A percentile compares a stretch with the other conserved stretches of the same genome.
Evolutionary conservation across 1,139 yeast genomes (phyloP).

Genomic region (Hemisphaericaspora subhashii): DNA sequence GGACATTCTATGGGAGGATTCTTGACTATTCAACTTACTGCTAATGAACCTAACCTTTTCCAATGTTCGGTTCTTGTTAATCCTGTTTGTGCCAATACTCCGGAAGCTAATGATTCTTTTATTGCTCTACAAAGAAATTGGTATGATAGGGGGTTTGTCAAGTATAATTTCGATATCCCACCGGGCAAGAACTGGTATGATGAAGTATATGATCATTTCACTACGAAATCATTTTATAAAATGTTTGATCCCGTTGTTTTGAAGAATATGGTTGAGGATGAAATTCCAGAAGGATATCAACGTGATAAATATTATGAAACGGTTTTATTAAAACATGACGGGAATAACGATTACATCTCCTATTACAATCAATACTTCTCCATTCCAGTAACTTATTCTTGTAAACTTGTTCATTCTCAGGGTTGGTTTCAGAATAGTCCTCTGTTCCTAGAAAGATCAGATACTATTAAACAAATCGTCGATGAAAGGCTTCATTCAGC

Average conservation of each 20-base stretch:
- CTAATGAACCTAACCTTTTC: slow-evolving; percentile 53
- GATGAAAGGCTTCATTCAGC: slow-evolving; percentile 7
- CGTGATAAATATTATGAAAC: slow-evolving; percentile 37
- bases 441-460: too few relatives aligned
- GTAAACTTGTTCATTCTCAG: too few relatives aligned
- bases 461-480: slow-evolving; percentile 1
- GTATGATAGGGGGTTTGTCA: slow-evolving; percentile 23
- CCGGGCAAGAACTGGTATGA: slow-evolving; percentile 21
- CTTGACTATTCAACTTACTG: slow-evolving; percentile 48
- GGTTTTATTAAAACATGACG: slow-evolving; percentile 14
- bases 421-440: too few relatives aligned
- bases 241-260: slow-evolving; percentile 46
- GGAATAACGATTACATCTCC: slow-evolving; percentile 12
- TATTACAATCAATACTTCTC: slow-evolving; percentile 27
- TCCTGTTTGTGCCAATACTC: slow-evolving; percentile 46
- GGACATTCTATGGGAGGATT: slow-evolving; percentile 82
- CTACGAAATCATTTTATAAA: slow-evolving; percentile 43
- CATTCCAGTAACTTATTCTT: slow-evolving; percentile 34
- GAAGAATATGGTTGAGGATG: slow-evolving; percentile 44
- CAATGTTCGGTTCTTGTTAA: slow-evolving; percentile 59
- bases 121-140: slow-evolving; percentile 21
- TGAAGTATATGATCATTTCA: slow-evolving; percentile 46
- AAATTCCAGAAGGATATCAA: slow-evolving; percentile 32
- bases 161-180: slow-evolving; percentile 14
- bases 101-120: slow-evolving; percentile 14